These are phyloP conservation scores for Apophysomyces trapeziformis DNA, from an alignment of 371 early-diverging fungal species.

Conservation along the genomic window DNA sequence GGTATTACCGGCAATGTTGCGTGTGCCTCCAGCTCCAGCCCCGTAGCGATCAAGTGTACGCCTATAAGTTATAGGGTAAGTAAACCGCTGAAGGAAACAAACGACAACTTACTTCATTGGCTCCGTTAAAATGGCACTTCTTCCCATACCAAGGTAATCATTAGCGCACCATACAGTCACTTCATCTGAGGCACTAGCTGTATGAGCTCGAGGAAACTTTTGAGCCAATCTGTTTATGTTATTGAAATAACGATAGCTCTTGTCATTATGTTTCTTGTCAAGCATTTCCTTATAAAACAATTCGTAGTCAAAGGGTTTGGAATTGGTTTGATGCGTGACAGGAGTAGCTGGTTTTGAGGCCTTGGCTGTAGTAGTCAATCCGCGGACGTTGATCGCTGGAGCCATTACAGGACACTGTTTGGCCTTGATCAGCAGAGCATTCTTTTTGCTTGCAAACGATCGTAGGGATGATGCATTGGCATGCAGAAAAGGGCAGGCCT, in stretches of 20 bases:
- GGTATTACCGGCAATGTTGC: conserved; percentile 96
- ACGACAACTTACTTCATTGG: conserved; percentile 72
- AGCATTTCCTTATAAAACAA: conserved; percentile 72
- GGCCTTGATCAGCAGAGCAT: conserved; percentile 69
- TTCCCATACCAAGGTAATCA: conserved; percentile 93
- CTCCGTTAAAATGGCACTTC: conserved; percentile 77
- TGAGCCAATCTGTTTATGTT: conserved; percentile 94
- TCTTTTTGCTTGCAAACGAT: conserved; percentile 54
- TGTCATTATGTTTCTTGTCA: conserved; percentile 90
- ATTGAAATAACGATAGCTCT: conserved; percentile 95
- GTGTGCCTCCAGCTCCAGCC: conserved; percentile 96
- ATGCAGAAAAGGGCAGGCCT: conserved; percentile 82
- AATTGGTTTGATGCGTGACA: conserved; percentile 18
- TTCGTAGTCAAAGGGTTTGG: conserved; percentile 81
- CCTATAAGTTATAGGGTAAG: conserved; percentile 25
- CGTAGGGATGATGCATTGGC: conserved; percentile 70
- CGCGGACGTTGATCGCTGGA: conserved; percentile 64
- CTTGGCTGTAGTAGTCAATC: conserved; percentile 30
- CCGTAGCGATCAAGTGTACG: conserved; percentile 85
- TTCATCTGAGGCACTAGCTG: conserved; percentile 70
- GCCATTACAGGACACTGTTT: conserved; percentile 86
- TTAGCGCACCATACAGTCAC: conserved; percentile 98
- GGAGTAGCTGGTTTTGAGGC: conserved; percentile 34
- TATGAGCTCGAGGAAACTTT: conserved; percentile 89
- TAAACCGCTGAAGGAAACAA: background rate